Evolutionary conservation across 768 basidiomycete species (phyloP), one percentile per base, ranked within the genome.

Genomic region (Pleurotus giganteus): DNA sequence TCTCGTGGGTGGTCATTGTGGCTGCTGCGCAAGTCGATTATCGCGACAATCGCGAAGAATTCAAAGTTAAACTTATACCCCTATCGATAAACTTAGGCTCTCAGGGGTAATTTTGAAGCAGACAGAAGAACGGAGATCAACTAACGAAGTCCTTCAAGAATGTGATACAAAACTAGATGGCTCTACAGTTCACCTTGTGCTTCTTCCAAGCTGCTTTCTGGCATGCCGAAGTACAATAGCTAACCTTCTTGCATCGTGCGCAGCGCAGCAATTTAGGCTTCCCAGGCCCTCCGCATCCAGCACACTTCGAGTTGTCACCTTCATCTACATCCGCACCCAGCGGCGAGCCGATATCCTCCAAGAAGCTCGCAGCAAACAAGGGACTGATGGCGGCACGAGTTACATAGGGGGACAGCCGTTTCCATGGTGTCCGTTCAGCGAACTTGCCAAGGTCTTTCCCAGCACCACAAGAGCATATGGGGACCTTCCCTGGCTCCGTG

Each of bases 401-500:
- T 12, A 69, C 74, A 49, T 75, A 75, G 5, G 72, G 72, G 1
- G 72, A 72, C 11, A 84, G 61, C 1, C 50, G 29, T 55, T 66
- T 65, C 78, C 79, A 84, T 8, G 60, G 57, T 11, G 58, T 41
- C 0, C 64, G 57, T 12, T 60, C 65, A 0, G 58, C 58, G 56
- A 84, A 74, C 0, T 58, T 64, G 2, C 68, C 75, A 4, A 76
- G 65, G 45, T 77, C 73, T 42, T 82, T 71, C 2, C 82, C 82
- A 32, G 65, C 63, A 1, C 83, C 83, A 45, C 84, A 86, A 2
- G 69, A 70, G 57, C 85, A 86, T 19, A 84, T 63, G 0, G 82
- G 80, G 7, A 61, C 61, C 29, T 66, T 63, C 1, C 68, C 68
- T 13, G 72, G 66, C 28, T 76, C 71, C 8, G 62, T 60, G 27